Conservation (phyloP, 2,329 filamentous ascomycete genomes). For the Penicillium vulpinum region DNA sequence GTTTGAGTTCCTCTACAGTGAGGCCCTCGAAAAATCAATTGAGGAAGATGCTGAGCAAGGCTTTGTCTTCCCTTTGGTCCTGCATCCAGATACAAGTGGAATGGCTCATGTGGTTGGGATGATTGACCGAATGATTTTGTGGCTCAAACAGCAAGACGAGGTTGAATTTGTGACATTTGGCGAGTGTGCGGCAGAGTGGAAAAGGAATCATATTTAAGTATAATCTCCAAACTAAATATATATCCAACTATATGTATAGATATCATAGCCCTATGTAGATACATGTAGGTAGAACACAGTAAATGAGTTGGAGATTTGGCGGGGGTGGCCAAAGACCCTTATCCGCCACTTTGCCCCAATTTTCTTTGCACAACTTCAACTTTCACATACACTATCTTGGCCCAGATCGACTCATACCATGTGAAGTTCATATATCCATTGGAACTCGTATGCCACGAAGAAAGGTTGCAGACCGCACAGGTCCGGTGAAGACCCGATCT, state of each 20-base stretch:
- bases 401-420: conserved; percentile 19
- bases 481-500: conserved; percentile 41
- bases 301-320: not conserved
- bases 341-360: conserved; percentile 8
- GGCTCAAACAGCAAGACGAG: conserved; percentile 49
- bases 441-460: conserved; percentile 35
- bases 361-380: conserved; percentile 6
- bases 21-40: conserved; percentile 37
- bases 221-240: not conserved
- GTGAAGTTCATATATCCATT: conserved; percentile 18
- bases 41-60: conserved; percentile 29
- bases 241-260: no score
- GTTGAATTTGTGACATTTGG: conserved; percentile 35
- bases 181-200: conserved; percentile 34
- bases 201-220: conserved; percentile 13
- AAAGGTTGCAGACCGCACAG: conserved; percentile 38
- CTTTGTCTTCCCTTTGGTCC: conserved; percentile 52
- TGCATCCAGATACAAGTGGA: conserved; percentile 61
- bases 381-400: not conserved
- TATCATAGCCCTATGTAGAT: no score
- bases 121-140: conserved; percentile 54
- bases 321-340: conserved; percentile 2
- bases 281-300: no score
- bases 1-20: conserved; percentile 53
- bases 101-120: conserved; percentile 63